Evolutionary conservation across 768 basidiomycete genomes (phyloP), one percentile per base, ranked within the genome.

Genomic region (Auricularia sp.): DNA sequence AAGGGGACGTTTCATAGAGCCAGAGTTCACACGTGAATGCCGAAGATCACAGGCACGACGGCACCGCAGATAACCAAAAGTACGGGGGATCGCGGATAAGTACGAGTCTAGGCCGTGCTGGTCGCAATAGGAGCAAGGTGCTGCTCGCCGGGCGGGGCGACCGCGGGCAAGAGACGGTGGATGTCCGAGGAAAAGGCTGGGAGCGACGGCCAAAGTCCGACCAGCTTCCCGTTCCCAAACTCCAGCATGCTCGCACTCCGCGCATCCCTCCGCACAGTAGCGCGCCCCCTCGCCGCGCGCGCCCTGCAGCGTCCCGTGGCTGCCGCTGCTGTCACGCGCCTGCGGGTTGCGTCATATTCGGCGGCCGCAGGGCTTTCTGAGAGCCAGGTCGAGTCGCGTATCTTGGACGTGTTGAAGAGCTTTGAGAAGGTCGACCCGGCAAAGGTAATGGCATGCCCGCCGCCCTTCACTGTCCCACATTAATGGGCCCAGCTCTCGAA

Each of bases 341-440:
- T 59, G 34, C 56, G 34, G 7, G 12, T 59, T 64, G 84, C 83
- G 42, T 70, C 75, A 65, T 93, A 86, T 77, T 87, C 91, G 3
- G 83, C 87, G 39, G 83, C 82, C 29, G 82, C 84, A 34, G 83
- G 82, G 43, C 81, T 94, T 66, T 81, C 84, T 62, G 82, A 81
- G 73, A 83, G 86, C 56, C 79, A 80, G 69, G 89, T 97, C 71
- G 80, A 87, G 72, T 74, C 80, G 70, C 85, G 93, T 69, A 84
- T 97, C 61, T 72, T 91, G 65, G 90, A 93, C 66, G 87, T 93
- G 59, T 76, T 97, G 74, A 89, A 90, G 79, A 84, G 85, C 23
- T 95, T 93, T 74, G 93, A 95, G 75, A 93, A 93, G 78, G 89
- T 95, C 62, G 83, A 92, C 75, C 77, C 79, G 18, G 75, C 80